A percentile compares a stretch with the other conserved stretches of the same genome.
These are phyloP conservation scores for Spiromastix sp. DNA, from an alignment of 2,329 filamentous ascomycete genomes.

Conservation along the genomic window DNA sequence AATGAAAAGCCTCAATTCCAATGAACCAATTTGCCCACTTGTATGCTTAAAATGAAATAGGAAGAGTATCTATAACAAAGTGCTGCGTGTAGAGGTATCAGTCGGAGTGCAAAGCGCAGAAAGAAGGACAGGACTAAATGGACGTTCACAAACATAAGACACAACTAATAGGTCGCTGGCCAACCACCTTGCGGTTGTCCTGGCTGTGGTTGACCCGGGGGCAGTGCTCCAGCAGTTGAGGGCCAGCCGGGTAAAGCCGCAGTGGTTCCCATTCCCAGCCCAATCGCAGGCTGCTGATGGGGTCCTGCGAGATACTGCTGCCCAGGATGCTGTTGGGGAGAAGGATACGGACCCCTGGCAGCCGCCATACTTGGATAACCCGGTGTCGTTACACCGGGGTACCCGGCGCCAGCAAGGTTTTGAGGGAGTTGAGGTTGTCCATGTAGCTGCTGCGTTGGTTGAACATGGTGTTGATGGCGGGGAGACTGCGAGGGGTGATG, in stretches of 20 bases:
- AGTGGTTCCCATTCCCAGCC: slow-evolving; percentile 25
- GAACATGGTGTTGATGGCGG: slow-evolving; percentile 22
- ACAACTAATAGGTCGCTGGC: slow-evolving; percentile 1
- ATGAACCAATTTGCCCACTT: no score
- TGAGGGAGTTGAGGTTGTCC: slow-evolving; percentile 22
- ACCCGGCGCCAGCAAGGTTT: slow-evolving; percentile 25
- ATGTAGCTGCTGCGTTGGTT: slow-evolving; percentile 24
- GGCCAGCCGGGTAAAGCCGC: slow-evolving; percentile 22
- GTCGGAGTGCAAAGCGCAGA: no score
- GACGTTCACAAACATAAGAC: slow-evolving; percentile 3
- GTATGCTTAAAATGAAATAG: no score
- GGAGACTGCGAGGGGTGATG: slow-evolving; percentile 31
- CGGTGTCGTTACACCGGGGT: slow-evolving; percentile 21
- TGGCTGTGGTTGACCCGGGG: slow-evolving; percentile 28
- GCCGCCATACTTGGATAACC: slow-evolving; percentile 24
- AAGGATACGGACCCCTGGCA: slow-evolving; percentile 28
- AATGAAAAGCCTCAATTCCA: no score
- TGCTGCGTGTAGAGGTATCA: no score
- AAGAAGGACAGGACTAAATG: no score
- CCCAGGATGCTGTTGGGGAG: slow-evolving; percentile 23
- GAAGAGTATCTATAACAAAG: no score
- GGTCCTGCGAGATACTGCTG: slow-evolving; percentile 22
- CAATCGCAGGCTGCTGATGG: slow-evolving; percentile 25
- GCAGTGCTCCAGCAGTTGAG: slow-evolving; percentile 22
- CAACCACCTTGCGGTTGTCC: slow-evolving; percentile 22